Evolutionary conservation across 2,329 filamentous ascomycete species (phyloP), one percentile per base, ranked within the genome.

Genomic region (Diaporthe citri): DNA sequence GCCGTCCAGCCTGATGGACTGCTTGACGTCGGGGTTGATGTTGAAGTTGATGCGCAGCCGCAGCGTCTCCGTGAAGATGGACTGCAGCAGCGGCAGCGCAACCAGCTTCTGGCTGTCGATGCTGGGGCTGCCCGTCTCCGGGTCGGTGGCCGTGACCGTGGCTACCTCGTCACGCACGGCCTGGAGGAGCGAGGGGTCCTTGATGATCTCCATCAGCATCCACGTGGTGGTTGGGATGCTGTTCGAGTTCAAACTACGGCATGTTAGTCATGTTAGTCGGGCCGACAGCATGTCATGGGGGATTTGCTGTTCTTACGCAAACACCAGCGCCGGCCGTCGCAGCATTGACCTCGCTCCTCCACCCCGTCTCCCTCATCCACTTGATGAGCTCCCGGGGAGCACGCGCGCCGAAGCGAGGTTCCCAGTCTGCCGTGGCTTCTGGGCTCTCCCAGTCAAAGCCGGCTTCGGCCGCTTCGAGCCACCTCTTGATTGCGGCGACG

Each of bases 41-140:
- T 76, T 79, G 62, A 81, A 79, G 9, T 70, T 76, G 9, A 80
- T 76, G 12, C 78, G 81, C 22, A 81, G 67, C 4, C 81, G 78
- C 62, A 82, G 76, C 13, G 73, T 77, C 73, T 82, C 81, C 4
- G 76, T 74, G 25, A 76, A 81, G 8, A 82, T 56, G 0, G 80
- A 81, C 41, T 82, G 79, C 28, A 82, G 25, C 17, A 82, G 72
- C 0, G 81, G 80, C 57, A 79, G 67, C 6, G 75, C 59, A 8
- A 77, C n/a, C 2, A 82, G 62, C 62, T 77, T 77, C 7, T 73
- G 57, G 0, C 60, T 22, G 57, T 82, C 79, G 2, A 81, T 67
- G 2, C 36, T 56, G 36, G 51, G 55, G 4, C 15, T 22, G 17
- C 55, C 55, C 6, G 55, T 57, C 20, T 57, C 31, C 15, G 17